A percentile compares a stretch with the other conserved stretches of the same genome.
phyloP scores from a whole-genome alignment of 2,329 filamentous ascomycete genomes.

The Aureobasidium subglaciale region DNA sequence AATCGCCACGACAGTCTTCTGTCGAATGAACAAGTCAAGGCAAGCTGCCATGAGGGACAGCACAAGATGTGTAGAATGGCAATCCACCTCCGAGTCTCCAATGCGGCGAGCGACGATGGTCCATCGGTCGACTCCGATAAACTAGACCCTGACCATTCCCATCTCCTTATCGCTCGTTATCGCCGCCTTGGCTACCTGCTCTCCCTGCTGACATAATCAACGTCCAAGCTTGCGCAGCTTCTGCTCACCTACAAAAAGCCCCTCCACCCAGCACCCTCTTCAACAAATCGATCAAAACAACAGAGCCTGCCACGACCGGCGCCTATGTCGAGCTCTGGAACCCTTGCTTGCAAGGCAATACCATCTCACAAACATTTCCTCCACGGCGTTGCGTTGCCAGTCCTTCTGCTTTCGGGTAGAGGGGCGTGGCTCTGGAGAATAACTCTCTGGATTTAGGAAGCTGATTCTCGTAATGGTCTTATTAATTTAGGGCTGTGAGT shows the following conservation, averaged over 20 bases:
- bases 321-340: constrained; percentile 37
- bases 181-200: background rate
- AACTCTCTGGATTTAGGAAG: constrained; percentile 58
- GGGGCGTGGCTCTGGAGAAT: constrained; percentile 59
- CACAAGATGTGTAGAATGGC: background rate
- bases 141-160: background rate
- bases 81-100: background rate
- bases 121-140: constrained; percentile 8
- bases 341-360: constrained; percentile 20
- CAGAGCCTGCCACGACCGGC: constrained; percentile 64
- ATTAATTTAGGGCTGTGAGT: constrained; percentile 65
- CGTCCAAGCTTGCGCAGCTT: background rate
- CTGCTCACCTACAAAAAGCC: constrained; percentile 1
- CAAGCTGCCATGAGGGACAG: constrained; percentile 8
- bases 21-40: background rate
- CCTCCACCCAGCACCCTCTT: constrained; percentile 23
- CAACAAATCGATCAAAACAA: constrained; percentile 50
- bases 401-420: constrained; percentile 35
- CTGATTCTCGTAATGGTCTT: constrained; percentile 60
- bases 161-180: background rate
- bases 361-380: constrained; percentile 21
- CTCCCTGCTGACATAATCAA: background rate
- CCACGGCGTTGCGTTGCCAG: constrained; percentile 64
- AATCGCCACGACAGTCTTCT: background rate
- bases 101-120: background rate